Evolutionary conservation across 305 asterid species (phyloP), one percentile per base, ranked within the genome.

Genomic region (Rubia peregrina): DNA sequence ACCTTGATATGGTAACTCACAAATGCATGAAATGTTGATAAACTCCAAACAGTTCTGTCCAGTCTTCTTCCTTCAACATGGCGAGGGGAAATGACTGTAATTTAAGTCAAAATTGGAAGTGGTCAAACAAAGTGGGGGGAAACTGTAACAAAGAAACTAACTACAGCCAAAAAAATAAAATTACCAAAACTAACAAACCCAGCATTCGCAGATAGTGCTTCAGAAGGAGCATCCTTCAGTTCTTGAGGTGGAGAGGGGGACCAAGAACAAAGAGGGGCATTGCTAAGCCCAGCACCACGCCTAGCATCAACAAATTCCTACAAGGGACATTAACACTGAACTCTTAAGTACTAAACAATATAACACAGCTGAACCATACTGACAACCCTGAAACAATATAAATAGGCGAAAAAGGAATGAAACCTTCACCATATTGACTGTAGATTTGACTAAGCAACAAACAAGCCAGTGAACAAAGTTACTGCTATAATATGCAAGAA

Each of bases 1-100:
- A 93, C 98, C 97, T 93, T 90, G 64, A 93, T 97, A 77, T 93
- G 97, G 84, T 93, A 93, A 75, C 94, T 93, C 74, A 93, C 98
- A 75, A 85, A 93, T 55, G 98, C 97, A 84, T 85, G 97, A 83
- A 93, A 93, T 70, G 96, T 93, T 59, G 92, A 88, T 76, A 93
- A 80, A 82, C 88, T 89, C 98, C 98, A 90, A 73, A 88, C 97
- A 57, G 95, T 88, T 85, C 86, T 93, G 84, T 93, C 98, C 80
- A 93, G 85, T 84, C 88, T 93, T 83, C 86, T 88, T 77, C 95
- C 96, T 65, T 93, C 95, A 80, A 93, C 97, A 22, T 93, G 98
- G 60, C 94, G 96, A 60, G 98, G 89, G 78, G 81, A 85, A 81
- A 93, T 88, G 69, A 93, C 96, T 90, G 90, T 62, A 64, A 73